Conservation (phyloP, 2,329 filamentous ascomycete species). For the Alternaria arborescens region DNA sequence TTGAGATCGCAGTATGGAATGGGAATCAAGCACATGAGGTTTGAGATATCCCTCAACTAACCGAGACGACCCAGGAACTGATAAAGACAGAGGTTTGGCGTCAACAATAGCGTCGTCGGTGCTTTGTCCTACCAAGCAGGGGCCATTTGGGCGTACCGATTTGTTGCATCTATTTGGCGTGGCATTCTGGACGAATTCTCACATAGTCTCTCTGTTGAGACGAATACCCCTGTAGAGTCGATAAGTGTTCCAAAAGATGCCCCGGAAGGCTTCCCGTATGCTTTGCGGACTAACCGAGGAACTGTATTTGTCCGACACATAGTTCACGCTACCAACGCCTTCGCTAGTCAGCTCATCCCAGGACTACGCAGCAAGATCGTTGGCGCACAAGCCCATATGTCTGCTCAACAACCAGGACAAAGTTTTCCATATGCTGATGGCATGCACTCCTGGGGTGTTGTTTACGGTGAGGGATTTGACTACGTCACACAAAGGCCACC, state of each 20-base stretch:
- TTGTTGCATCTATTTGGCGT: constrained; percentile 21
- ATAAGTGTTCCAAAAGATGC: constrained; percentile 32
- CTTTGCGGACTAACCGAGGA: constrained; percentile 58
- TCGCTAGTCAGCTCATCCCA: constrained; percentile 62
- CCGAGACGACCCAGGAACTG: neutral
- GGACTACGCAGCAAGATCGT: constrained; percentile 49
- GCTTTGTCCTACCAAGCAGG: constrained; percentile 43
- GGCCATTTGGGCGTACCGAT: constrained; percentile 28
- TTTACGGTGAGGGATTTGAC: constrained; percentile 16
- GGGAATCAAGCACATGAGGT: constrained; percentile 3
- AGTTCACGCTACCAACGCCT: constrained; percentile 67
- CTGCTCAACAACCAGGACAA: constrained; percentile 57
- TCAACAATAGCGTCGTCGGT: constrained; percentile 25
- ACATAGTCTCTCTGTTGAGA: constrained; percentile 2
- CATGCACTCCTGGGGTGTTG: constrained; percentile 60
- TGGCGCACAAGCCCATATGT: constrained; percentile 54
- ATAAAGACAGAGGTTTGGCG: constrained; percentile 15
- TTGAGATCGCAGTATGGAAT: neutral
- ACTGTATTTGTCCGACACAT: constrained; percentile 59
- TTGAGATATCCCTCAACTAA: neutral
- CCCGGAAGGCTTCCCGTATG: constrained; percentile 47
- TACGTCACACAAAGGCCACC: constrained; percentile 17
- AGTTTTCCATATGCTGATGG: constrained; percentile 44
- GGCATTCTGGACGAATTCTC: constrained; percentile 21
- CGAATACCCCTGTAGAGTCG: constrained; percentile 20